These are phyloP conservation scores for Suhomyces kunorum DNA, from an alignment of 1,139 yeast genomes.

Conservation along the genomic window DNA sequence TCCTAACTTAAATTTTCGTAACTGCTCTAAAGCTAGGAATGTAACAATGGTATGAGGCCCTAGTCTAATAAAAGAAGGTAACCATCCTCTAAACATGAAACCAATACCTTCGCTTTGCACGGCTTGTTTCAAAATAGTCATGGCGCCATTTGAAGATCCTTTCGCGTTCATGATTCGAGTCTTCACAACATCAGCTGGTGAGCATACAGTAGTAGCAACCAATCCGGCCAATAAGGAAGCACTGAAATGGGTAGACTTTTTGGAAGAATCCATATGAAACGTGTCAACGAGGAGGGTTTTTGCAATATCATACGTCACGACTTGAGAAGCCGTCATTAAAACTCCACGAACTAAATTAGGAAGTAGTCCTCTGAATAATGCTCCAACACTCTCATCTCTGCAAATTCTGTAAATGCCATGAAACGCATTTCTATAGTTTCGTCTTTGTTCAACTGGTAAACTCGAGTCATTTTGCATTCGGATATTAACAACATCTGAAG, in stretches of 20 bases:
- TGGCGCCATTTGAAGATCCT: constrained; percentile 48
- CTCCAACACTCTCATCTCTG: constrained; percentile 59
- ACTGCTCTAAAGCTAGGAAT: constrained; percentile 76
- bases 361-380: constrained; percentile 70
- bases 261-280: constrained; percentile 56
- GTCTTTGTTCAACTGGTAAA: constrained; percentile 61
- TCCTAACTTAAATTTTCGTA: constrained; percentile 60
- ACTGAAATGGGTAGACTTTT: constrained; percentile 71
- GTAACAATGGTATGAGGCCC: constrained; percentile 92
- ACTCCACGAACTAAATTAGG: constrained; percentile 83
- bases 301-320: constrained; percentile 81
- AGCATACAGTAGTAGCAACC: constrained; percentile 87
- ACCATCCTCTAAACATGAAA: constrained; percentile 89
- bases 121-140: constrained; percentile 54
- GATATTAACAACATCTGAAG: constrained; percentile 84
- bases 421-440: constrained; percentile 76
- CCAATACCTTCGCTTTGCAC: constrained; percentile 69
- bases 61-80: constrained; percentile 80
- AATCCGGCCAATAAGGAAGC: constrained; percentile 80
- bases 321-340: constrained; percentile 89
- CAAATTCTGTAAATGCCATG: constrained; percentile 68
- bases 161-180: constrained; percentile 82
- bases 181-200: constrained; percentile 90
- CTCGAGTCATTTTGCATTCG: constrained; percentile 90
- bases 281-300: constrained; percentile 58